Evolutionary conservation across 2,329 filamentous ascomycete genomes (phyloP).

Genomic region (Fusarium ambrosium): DNA sequence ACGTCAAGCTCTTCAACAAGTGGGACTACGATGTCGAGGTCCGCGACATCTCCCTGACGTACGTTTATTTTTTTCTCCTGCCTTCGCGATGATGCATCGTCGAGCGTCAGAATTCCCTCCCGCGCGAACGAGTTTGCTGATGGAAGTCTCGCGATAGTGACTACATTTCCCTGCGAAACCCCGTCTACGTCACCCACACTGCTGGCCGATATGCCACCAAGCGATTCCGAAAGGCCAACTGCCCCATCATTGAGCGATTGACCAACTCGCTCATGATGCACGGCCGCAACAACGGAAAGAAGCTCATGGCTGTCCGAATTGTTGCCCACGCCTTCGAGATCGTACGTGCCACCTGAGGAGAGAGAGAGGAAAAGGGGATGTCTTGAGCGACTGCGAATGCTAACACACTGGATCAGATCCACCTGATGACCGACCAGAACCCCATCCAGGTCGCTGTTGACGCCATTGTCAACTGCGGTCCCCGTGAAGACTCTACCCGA

Average conservation of each 20-base stretch:
- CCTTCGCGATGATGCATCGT: slow-evolving; percentile 16
- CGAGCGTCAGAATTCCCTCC: slow-evolving; percentile 21
- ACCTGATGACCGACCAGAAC: slow-evolving; percentile 99
- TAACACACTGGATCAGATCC: slow-evolving; percentile 75
- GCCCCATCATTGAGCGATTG: slow-evolving; percentile 99
- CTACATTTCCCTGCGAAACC: slow-evolving; percentile 99
- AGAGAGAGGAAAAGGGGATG: not conserved
- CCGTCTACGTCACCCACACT: slow-evolving; percentile 99
- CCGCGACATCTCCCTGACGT: slow-evolving; percentile 99
- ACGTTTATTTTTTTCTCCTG: slow-evolving; percentile 56
- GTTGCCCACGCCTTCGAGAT: slow-evolving; percentile 99
- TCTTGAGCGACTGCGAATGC: slow-evolving; percentile 26
- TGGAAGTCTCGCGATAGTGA: slow-evolving; percentile 73
- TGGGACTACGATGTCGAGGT: slow-evolving; percentile 99
- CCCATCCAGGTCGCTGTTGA: slow-evolving; percentile 99
- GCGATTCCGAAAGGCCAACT: slow-evolving; percentile 99
- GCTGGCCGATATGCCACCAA: slow-evolving; percentile 99
- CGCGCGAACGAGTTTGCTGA: slow-evolving; percentile 50
- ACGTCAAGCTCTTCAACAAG: slow-evolving; percentile 98
- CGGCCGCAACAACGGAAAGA: slow-evolving; percentile 99
- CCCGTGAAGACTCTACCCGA: slow-evolving; percentile 99
- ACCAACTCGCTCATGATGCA: slow-evolving; percentile 99
- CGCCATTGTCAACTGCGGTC: slow-evolving; percentile 99
- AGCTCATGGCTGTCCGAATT: slow-evolving; percentile 99
- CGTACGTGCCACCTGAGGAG: slow-evolving; percentile 71